phyloP scores from a whole-genome alignment of 495 filamentous ascomycete genomes.

The Acidiella bohemica region DNA sequence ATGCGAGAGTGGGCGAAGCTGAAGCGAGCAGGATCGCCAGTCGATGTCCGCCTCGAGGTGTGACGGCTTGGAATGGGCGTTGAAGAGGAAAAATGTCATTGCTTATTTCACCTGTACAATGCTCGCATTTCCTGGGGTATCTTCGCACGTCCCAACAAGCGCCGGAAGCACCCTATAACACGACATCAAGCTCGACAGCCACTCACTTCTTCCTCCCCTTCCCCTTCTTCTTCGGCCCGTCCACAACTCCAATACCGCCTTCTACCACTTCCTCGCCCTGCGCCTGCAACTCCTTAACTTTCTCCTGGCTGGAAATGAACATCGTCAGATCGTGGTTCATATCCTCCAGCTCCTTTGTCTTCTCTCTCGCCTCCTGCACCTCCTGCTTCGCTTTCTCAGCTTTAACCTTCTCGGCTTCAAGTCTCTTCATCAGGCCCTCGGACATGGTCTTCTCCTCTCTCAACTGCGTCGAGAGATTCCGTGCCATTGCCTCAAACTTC shows the following conservation, averaged over 20 bases:
- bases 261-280: conserved; percentile 40
- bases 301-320: conserved; percentile 74
- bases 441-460: conserved; percentile 81
- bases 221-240: conserved; percentile 32
- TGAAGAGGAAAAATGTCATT: background rate
- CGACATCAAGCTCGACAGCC: background rate
- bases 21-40: too few relatives aligned
- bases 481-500: conserved; percentile 60
- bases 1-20: too few relatives aligned
- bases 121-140: conserved; percentile 8
- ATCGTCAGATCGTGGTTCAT: conserved; percentile 83
- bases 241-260: conserved; percentile 65
- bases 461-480: conserved; percentile 60
- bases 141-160: conserved; percentile 4
- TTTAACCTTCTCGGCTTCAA: conserved; percentile 44
- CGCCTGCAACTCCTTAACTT: conserved; percentile 50
- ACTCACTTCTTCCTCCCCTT: conserved; percentile 33
- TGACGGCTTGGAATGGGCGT: too few relatives aligned
- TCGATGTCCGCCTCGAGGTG: too few relatives aligned
- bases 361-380: conserved; percentile 41
- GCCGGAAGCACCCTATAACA: background rate
- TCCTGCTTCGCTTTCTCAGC: conserved; percentile 27
- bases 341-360: conserved; percentile 54
- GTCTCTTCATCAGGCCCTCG: conserved; percentile 60
- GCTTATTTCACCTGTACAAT: too few relatives aligned